Conservation (phyloP, 768 basidiomycete species). For the Pisolithus orientalis region DNA sequence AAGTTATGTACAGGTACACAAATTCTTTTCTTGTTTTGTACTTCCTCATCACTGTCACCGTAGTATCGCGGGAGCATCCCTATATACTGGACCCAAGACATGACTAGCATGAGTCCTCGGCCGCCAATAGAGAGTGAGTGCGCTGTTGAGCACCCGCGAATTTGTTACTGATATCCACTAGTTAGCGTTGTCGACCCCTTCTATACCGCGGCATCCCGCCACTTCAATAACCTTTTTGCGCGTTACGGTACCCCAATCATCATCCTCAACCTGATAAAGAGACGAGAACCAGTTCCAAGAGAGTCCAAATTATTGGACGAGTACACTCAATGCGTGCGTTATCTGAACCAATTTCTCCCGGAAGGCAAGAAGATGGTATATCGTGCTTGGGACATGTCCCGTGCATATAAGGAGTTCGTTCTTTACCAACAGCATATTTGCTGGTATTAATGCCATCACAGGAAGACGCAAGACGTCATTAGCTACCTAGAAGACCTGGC, state of each 20-base stretch:
- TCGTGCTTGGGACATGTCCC: conserved; percentile 93
- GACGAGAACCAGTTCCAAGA: conserved; percentile 67
- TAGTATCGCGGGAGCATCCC: conserved; percentile 95
- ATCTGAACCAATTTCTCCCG: conserved; percentile 94
- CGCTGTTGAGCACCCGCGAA: not conserved
- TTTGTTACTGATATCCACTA: conserved; percentile 24
- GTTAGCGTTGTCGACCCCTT: conserved; percentile 94
- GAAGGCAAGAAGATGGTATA: conserved; percentile 82
- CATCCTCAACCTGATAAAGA: conserved; percentile 92
- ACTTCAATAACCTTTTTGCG: conserved; percentile 86
- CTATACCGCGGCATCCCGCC: conserved; percentile 85
- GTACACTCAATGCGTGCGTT: conserved; percentile 86
- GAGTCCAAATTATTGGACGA: conserved; percentile 89
- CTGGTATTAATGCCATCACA: conserved; percentile 22
- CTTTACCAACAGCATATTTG: not conserved
- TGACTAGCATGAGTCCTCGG: conserved; percentile 80
- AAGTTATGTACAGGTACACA: conserved; percentile 80
- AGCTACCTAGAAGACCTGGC: conserved; percentile 92
- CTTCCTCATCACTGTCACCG: not conserved
- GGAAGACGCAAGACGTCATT: conserved; percentile 94
- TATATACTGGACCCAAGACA: conserved; percentile 94
- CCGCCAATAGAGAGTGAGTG: conserved; percentile 92
- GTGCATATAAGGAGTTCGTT: conserved; percentile 87
- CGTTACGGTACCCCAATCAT: conserved; percentile 88
- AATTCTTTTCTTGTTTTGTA: not conserved